Conservation (phyloP, 2,329 filamentous ascomycete genomes). For the Aspergillus fructus region DNA sequence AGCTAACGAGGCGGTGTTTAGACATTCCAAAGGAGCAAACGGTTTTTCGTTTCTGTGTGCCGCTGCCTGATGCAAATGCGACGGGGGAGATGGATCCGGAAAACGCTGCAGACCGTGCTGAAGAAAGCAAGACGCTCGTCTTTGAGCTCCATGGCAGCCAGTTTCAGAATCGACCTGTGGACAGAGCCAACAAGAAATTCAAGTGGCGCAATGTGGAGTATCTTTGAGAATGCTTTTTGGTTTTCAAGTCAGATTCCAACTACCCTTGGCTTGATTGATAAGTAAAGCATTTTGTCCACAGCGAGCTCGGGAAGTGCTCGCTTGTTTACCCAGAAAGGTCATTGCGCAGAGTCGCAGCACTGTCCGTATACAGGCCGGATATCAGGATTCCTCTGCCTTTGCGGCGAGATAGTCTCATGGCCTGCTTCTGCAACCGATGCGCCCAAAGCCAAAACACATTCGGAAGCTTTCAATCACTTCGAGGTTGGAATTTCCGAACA, state of each 20-base stretch:
- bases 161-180: conserved; percentile 77
- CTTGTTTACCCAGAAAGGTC: background rate
- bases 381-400: background rate
- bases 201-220: conserved; percentile 77
- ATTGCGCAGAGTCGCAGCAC: background rate
- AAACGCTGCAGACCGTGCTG: conserved; percentile 17
- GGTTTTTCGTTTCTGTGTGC: conserved; percentile 74
- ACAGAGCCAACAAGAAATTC: conserved; percentile 88
- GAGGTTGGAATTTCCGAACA: background rate
- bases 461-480: background rate
- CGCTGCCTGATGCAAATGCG: conserved; percentile 37
- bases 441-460: background rate
- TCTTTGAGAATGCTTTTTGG: conserved; percentile 54
- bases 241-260: background rate
- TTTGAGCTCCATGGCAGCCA: conserved; percentile 89
- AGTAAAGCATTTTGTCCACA: background rate
- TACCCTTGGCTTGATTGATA: background rate
- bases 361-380: background rate
- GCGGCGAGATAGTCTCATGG: background rate
- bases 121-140: conserved; percentile 53
- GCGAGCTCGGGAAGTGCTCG: background rate
- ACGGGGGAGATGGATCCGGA: conserved; percentile 12
- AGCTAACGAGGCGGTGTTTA: conserved; percentile 22
- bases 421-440: background rate
- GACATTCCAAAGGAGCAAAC: conserved; percentile 87